These are phyloP conservation scores for Coprinopsis strossmayeri DNA, from an alignment of 768 basidiomycete species.

Conservation along the genomic window DNA sequence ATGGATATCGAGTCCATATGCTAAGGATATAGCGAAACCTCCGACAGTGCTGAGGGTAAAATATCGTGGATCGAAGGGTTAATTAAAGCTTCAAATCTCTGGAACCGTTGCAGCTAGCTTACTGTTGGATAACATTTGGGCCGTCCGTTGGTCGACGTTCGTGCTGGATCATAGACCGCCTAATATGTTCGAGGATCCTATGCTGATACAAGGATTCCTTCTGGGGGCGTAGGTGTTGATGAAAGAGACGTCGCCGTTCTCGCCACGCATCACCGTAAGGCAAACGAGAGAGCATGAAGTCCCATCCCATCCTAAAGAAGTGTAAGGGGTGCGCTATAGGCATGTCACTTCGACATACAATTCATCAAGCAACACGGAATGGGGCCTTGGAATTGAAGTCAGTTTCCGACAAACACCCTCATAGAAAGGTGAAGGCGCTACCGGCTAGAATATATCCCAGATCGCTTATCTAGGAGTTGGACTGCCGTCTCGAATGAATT, in stretches of 20 bases:
- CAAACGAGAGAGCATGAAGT: background rate
- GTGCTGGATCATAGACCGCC: background rate
- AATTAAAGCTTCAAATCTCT: background rate
- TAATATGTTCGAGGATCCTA: background rate
- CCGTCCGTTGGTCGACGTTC: background rate
- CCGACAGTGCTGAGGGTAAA: background rate
- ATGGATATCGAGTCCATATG: conserved; percentile 9
- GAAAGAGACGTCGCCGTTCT: background rate
- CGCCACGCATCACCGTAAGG: background rate
- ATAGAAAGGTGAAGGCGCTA: too few species aligned
- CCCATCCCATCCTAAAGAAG: too few species aligned
- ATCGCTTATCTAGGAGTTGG: too few species aligned
- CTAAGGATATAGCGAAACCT: conserved; percentile 8
- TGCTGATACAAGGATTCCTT: background rate
- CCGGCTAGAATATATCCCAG: too few species aligned
- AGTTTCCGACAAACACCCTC: too few species aligned
- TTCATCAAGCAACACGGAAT: too few species aligned
- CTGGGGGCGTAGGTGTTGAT: background rate
- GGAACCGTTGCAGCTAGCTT: background rate
- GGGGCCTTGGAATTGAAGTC: too few species aligned
- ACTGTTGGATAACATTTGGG: background rate
- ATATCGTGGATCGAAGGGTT: background rate
- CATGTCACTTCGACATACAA: too few species aligned
- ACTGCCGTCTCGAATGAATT: too few species aligned
- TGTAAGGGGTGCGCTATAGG: too few species aligned